These are phyloP conservation scores for Cryoendolithus antarcticus DNA, from an alignment of 2,329 filamentous ascomycete species.

Conservation along the genomic window DNA sequence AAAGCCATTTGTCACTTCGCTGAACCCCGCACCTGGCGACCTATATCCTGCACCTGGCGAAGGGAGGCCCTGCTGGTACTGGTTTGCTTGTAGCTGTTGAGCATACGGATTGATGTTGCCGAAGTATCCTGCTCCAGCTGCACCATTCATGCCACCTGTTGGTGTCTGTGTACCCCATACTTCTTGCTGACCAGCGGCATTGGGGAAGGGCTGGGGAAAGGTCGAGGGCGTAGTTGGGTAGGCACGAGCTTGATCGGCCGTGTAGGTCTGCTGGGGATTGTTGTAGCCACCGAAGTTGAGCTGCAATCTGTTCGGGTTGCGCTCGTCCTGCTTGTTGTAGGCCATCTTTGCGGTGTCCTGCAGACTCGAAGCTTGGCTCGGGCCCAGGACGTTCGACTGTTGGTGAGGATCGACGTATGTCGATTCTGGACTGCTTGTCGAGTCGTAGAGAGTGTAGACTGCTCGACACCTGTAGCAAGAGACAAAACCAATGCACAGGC, in stretches of 20 bases:
- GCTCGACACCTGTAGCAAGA: no score
- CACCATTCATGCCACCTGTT: conserved; percentile 29
- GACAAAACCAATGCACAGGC: no score
- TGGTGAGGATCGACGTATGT: no score
- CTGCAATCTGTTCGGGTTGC: conserved; percentile 35
- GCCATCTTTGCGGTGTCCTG: conserved; percentile 4
- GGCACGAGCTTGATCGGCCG: conserved; percentile 32
- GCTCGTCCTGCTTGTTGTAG: conserved; percentile 14
- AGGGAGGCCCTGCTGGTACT: conserved; percentile 29
- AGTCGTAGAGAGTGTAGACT: no score
- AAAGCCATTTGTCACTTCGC: conserved; percentile 79
- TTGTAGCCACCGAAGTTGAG: conserved; percentile 38
- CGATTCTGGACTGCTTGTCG: no score
- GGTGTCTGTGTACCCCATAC: conserved; percentile 40
- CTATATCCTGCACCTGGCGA: conserved; percentile 31
- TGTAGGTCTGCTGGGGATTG: conserved; percentile 31
- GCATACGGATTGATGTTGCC: conserved; percentile 32
- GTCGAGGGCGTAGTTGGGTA: conserved; percentile 73
- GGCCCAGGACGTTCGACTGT: no score
- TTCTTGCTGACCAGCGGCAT: conserved; percentile 48
- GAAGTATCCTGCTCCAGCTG: conserved; percentile 36
- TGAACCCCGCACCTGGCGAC: conserved; percentile 45
- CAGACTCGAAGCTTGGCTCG: neutral
- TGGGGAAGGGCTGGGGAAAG: conserved; percentile 74
- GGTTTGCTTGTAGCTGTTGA: conserved; percentile 36